A percentile compares a stretch with the other conserved stretches of the same genome.
phyloP scores from a whole-genome alignment of 495 filamentous ascomycete species.

The Evernia prunastri region DNA sequence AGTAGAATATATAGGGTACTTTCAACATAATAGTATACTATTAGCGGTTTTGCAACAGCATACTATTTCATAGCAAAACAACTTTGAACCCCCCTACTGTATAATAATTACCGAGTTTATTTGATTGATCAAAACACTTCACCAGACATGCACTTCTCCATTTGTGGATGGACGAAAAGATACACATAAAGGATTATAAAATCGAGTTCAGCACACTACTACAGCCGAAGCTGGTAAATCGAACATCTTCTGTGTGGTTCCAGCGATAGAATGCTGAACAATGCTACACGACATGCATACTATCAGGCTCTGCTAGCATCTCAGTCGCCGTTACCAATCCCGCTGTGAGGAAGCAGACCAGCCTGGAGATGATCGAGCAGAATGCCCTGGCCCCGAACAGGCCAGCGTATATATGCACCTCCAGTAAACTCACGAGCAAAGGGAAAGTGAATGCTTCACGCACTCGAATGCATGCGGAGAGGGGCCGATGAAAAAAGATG shows the following conservation, averaged over 20 bases:
- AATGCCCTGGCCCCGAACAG: not conserved
- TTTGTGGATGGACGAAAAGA: too few species aligned
- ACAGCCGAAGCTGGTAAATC: not conserved
- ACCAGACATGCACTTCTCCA: too few species aligned
- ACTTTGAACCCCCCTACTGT: too few species aligned
- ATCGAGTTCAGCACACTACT: not conserved
- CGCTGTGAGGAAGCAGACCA: not conserved
- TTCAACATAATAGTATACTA: too few species aligned
- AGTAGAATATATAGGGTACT: too few species aligned
- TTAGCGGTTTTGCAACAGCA: too few species aligned
- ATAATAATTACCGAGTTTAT: too few species aligned
- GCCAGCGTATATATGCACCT: slow-evolving; percentile 1
- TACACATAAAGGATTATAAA: not conserved
- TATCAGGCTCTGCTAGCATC: not conserved
- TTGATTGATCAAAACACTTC: too few species aligned
- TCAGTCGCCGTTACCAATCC: not conserved
- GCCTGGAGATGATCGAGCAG: not conserved
- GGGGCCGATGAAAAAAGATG: not conserved
- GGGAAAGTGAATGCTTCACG: not conserved
- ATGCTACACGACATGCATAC: not conserved
- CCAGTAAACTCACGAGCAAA: not conserved
- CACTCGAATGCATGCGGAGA: not conserved
- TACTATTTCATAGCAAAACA: too few species aligned
- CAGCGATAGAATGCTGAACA: not conserved
- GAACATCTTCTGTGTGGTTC: not conserved